phyloP scores from a whole-genome alignment of 139 green algal genomes.

The Tetratostichococcus sp. region DNA sequence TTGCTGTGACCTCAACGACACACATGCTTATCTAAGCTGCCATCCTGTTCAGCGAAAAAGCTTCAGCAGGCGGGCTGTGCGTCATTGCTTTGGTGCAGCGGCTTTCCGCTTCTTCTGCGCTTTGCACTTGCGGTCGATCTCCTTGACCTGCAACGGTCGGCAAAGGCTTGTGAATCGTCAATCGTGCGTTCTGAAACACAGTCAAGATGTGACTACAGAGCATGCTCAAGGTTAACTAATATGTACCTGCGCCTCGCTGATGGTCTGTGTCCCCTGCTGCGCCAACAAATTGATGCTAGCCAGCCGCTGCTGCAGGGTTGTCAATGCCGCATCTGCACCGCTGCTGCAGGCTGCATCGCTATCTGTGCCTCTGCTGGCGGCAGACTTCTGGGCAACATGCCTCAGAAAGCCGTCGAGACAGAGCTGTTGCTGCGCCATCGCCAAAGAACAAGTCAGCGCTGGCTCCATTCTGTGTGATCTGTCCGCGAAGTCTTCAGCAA shows the following conservation, averaged over 20 bases:
- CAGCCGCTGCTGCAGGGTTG: background rate
- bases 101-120: constrained; percentile 2
- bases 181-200: background rate
- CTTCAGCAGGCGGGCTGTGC: too few species aligned
- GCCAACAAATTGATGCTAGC: background rate
- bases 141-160: constrained; percentile 1
- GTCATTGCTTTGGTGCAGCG: too few species aligned
- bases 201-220: background rate
- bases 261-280: background rate
- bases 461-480: too few species aligned
- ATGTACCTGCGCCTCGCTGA: background rate
- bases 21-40: too few species aligned
- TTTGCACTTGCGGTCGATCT: constrained; percentile 18
- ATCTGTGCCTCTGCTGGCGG: too few species aligned
- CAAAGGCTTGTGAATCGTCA: background rate
- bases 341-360: background rate
- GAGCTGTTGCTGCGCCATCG: background rate
- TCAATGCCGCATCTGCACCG: background rate
- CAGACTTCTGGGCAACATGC: background rate
- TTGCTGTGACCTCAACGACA: too few species aligned
- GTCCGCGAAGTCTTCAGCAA: too few species aligned
- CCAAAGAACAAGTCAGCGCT: too few species aligned
- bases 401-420: background rate
- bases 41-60: too few species aligned
- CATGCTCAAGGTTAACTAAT: background rate